A percentile compares a stretch with the other conserved stretches of the same genome.
phyloP scores from a whole-genome alignment of 257 asterid genomes.

The Gynochthodes officinalis region DNA sequence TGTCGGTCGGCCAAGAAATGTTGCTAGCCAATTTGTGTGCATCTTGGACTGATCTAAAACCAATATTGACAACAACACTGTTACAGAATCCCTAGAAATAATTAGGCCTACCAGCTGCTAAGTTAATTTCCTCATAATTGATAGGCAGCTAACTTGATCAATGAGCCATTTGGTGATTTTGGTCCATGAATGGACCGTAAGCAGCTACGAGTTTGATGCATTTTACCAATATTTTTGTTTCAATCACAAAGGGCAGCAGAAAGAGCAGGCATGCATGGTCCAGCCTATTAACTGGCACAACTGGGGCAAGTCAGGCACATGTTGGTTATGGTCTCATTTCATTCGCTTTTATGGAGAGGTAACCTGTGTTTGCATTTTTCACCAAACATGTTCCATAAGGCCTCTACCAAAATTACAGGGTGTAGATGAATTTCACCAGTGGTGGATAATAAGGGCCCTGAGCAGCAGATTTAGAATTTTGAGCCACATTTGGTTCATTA shows the following conservation, averaged over 20 bases:
- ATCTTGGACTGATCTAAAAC: too few species aligned
- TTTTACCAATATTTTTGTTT: not conserved
- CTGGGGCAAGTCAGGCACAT: conserved; percentile 48
- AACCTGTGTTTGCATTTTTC: conserved; percentile 17
- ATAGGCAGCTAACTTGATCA: not conserved
- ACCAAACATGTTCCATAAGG: conserved; percentile 21
- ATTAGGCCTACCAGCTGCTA: not conserved
- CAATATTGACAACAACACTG: not conserved
- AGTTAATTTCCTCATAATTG: not conserved
- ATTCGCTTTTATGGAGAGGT: conserved; percentile 21
- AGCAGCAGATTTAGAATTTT: not conserved
- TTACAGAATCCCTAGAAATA: not conserved
- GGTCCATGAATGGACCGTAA: conserved; percentile 17
- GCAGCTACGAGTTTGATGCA: not conserved
- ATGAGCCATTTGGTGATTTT: too few species aligned
- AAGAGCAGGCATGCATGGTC: conserved; percentile 24
- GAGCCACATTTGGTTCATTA: not conserved
- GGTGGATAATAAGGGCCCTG: not conserved
- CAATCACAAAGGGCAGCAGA: not conserved
- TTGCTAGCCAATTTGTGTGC: not conserved
- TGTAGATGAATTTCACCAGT: conserved; percentile 1
- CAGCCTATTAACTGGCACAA: conserved; percentile 27
- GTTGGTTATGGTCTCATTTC: conserved; percentile 33
- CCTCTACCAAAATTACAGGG: conserved; percentile 2
- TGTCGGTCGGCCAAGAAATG: not conserved